Percentiles rank a stretch among this genome's conserved stretches.
Evolutionary conservation across 2,329 filamentous ascomycete species (phyloP).

Genomic region (Raffaelea arxii): DNA sequence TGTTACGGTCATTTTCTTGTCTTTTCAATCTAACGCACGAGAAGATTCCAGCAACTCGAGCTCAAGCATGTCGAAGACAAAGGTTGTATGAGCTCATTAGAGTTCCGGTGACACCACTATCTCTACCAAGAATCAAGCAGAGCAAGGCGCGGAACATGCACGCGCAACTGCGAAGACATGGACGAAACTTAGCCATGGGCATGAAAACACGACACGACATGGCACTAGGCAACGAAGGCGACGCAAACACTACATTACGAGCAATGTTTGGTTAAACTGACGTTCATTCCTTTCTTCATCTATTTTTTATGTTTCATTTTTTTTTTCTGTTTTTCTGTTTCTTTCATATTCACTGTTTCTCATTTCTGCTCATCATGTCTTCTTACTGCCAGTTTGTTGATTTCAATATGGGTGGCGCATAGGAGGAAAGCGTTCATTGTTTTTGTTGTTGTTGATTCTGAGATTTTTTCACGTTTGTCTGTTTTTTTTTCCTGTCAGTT

Average conservation of each 20-base stretch:
- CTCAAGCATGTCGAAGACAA: constrained; percentile 78
- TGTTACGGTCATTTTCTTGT: neutral
- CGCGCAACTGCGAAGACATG: too few relatives aligned
- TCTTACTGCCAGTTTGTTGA: neutral
- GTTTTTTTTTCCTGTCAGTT: constrained; percentile 6
- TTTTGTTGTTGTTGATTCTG: neutral
- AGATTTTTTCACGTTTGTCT: constrained; percentile 13
- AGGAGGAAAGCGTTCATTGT: constrained; percentile 2
- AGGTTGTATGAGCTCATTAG: constrained; percentile 76
- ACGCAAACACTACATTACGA: too few relatives aligned
- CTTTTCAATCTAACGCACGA: neutral
- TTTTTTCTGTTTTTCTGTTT: neutral
- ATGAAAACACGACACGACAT: too few relatives aligned
- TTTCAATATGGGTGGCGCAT: constrained; percentile 2
- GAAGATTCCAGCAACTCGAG: constrained; percentile 84
- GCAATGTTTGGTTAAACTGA: neutral
- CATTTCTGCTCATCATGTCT: too few relatives aligned
- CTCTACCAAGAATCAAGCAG: too few relatives aligned
- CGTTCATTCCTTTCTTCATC: neutral
- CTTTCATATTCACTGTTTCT: neutral
- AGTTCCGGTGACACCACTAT: constrained; percentile 82
- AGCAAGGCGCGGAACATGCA: too few relatives aligned
- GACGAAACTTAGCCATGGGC: too few relatives aligned
- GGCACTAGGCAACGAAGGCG: too few relatives aligned
- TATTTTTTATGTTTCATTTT: neutral